Base-by-base conservation (phyloP, 257 asterid genomes). In the Cordia subcordata region DNA sequence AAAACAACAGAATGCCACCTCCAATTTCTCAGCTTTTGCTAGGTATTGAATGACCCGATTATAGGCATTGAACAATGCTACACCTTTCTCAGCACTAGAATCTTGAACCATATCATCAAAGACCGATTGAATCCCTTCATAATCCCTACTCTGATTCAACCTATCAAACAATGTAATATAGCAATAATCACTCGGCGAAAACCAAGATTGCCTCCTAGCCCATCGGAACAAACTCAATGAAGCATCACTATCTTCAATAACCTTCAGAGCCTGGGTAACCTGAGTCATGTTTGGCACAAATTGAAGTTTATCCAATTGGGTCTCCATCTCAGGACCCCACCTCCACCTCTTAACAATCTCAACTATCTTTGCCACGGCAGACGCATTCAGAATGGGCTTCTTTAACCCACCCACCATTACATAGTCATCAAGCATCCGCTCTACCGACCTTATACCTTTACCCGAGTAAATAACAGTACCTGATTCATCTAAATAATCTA, bases 361-460 rank as follows among this genome's bases (percentile, higher is more conserved):
- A 32, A 93, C 94, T 53, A 89, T 79, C 78, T 93, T 93, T 4
- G 95, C 85, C 49, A 93, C 97, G 1, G 99, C 99, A 0, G 96
- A 66, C 13, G 92, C 81, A 69, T 93, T 86, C 79, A 77, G 62
- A 65, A 89, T 82, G 18, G 96, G 99, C 77, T 86, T 93, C 63
- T 70, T 81, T 53, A 86, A 55, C 39, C 86, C 95, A 27, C 35
- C 35, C 35, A 27, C 35, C 35, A 27, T 27, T 27, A 27, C 35
- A 27, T 27, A 6, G 35, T 27, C 35, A 27, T 27, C 35, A 0
- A 3, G 4, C 35, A 27, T 6, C 35, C 35, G 35, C 35, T 27
- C 35, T 1, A 27, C 35, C 35, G 35, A 27, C 35, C 97, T 80
- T 52, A 93, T 88, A 20, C 99, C 97, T 69, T 78, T 84, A 16